Evolutionary conservation across 257 asterid genomes (phyloP).

Genomic region (Solanum lignicaule): DNA sequence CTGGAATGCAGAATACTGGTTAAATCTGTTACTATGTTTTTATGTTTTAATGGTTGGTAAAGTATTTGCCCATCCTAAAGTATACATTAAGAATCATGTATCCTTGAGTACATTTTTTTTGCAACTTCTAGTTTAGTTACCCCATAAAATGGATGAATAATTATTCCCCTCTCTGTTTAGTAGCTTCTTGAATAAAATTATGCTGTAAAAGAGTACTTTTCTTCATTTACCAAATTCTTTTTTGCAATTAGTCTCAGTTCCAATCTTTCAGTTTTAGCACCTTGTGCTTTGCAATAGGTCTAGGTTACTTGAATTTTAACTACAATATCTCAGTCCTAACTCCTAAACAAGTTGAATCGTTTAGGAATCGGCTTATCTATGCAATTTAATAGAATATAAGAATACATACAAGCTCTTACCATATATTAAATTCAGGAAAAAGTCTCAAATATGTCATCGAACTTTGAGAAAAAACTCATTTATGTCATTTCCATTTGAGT

Average conservation of each 20-base stretch:
- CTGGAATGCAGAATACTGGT: constrained; percentile 53
- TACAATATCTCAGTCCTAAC: neutral
- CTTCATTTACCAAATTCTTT: neutral
- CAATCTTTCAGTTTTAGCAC: neutral
- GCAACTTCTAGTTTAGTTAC: neutral
- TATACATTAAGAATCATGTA: neutral
- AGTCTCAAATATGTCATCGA: too few relatives aligned
- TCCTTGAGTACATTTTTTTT: neutral
- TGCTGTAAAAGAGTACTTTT: neutral
- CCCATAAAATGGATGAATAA: neutral
- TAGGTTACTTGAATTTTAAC: neutral
- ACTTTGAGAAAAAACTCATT: too few relatives aligned
- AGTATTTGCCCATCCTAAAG: neutral
- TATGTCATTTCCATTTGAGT: too few relatives aligned
- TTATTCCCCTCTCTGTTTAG: neutral
- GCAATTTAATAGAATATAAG: too few relatives aligned
- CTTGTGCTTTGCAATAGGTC: neutral
- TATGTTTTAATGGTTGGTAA: neutral
- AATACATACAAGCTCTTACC: too few relatives aligned
- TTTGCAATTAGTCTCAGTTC: neutral
- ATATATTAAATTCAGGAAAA: too few relatives aligned
- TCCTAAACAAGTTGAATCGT: neutral
- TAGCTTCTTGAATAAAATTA: neutral
- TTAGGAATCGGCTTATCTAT: too few relatives aligned
- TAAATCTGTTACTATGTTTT: neutral